These are phyloP conservation scores for Juncus inflexus DNA, from an alignment of 176 grass and related monocot species.

Conservation along the genomic window DNA sequence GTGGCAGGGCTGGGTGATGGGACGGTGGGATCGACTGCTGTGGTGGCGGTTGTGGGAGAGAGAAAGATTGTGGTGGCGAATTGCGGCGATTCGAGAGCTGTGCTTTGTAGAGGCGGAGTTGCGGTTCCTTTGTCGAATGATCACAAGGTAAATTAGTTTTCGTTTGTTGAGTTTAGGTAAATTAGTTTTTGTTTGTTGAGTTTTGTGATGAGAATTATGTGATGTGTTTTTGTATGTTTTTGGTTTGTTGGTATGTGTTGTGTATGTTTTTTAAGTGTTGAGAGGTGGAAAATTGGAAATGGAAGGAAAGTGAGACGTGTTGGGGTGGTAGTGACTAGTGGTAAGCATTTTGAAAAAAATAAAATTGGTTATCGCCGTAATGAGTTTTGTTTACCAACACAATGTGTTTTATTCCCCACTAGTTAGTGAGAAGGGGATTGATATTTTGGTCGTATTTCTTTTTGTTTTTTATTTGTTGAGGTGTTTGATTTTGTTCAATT, in stretches of 20 bases:
- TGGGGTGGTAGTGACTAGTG: too few species aligned
- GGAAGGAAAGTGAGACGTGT: background rate
- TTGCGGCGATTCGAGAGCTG: conserved; percentile 39
- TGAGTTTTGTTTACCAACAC: too few species aligned
- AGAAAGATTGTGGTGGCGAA: conserved; percentile 39
- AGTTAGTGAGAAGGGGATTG: too few species aligned
- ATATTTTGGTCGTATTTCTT: too few species aligned
- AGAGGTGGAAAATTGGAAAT: background rate
- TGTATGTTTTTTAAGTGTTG: background rate
- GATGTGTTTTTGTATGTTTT: background rate
- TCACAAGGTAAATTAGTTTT: conserved; percentile 29
- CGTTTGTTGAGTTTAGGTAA: conserved; percentile 26
- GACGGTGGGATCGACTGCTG: conserved; percentile 37
- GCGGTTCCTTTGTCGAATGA: conserved; percentile 30
- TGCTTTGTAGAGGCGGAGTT: conserved; percentile 29
- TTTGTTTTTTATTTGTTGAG: too few species aligned
- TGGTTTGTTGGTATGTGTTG: background rate
- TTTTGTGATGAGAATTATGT: background rate
- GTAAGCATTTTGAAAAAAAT: too few species aligned
- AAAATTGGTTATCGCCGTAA: too few species aligned
- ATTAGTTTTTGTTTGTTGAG: background rate
- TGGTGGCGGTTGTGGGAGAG: conserved; percentile 30
- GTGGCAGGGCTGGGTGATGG: conserved; percentile 3
- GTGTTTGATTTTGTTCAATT: too few species aligned
- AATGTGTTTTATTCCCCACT: too few species aligned